Evolutionary conservation across 768 basidiomycete species (phyloP), one percentile per base, ranked within the genome.

Genomic region (Tricholoma sp.): DNA sequence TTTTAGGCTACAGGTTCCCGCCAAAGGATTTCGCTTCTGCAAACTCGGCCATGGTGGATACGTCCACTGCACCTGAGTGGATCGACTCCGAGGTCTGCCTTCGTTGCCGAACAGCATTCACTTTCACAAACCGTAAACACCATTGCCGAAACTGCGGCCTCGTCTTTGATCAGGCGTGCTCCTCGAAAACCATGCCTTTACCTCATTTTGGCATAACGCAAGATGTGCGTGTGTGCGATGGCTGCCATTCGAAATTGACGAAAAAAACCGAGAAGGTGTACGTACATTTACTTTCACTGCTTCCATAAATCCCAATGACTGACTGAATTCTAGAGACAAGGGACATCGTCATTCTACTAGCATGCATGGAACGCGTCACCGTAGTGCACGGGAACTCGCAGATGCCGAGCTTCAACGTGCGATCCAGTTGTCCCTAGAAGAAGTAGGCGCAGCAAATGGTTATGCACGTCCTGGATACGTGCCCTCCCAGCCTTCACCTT

Each of bases 141-240:
- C 97, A 99, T 66, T 99, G 97, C 68, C 85, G 97, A 12, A 98
- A 98, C 69, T 99, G 97, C 72, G 97, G 97, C 7, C 87, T 89
- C 67, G 94, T 98, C 12, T 98, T 97, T 66, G 96, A 98, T 72
- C 93, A 95, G 54, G 80, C 84, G 41, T 99, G 97, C 69, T 95
- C 93, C 0, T 86, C 89, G 33, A 90, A 93, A 70, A 74, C 80
- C 2, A 83, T 92, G 70, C 76, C 92, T 0, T 78, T 98, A 20
- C 96, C 97, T 4, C 91, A 94, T 67, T 96, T 92, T 64, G 97
- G 97, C 10, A 94, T 99, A 61, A 78, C 84, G 1, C 88, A 97
- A 65, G 87, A 89, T 36, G 97, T 99, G 6, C 80, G 97, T 37
- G 96, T 98, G 0, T 98, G 97, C 57, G 96, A 99, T 59, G 78